Percentiles rank a stretch among this genome's conserved stretches.
phyloP scores from a whole-genome alignment of 768 basidiomycete genomes.

The Trametes meyenii region DNA sequence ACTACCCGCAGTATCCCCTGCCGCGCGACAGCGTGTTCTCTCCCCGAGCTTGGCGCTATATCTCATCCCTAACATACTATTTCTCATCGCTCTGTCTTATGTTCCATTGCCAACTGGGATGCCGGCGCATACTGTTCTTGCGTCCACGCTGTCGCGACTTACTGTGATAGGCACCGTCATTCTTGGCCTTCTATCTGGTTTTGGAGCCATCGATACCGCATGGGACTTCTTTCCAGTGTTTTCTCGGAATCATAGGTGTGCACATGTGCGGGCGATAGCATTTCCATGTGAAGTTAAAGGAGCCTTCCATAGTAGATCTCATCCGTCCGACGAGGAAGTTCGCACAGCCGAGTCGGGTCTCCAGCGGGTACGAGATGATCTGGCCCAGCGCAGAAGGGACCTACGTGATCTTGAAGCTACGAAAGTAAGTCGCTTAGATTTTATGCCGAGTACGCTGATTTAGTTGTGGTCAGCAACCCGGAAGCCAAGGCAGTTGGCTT shows the following conservation, averaged over 20 bases:
- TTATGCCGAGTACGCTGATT: not conserved
- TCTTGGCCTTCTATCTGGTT: slow-evolving; percentile 80
- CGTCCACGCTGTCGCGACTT: slow-evolving; percentile 59
- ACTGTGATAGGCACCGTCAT: slow-evolving; percentile 77
- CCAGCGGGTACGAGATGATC: slow-evolving; percentile 60
- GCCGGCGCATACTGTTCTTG: slow-evolving; percentile 38
- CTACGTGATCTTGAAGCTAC: slow-evolving; percentile 35
- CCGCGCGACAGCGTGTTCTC: slow-evolving; percentile 35
- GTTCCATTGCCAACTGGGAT: slow-evolving; percentile 62
- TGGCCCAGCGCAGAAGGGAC: slow-evolving; percentile 44
- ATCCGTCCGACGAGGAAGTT: slow-evolving; percentile 55
- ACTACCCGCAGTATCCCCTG: slow-evolving; percentile 16
- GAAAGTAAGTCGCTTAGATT: slow-evolving; percentile 25
- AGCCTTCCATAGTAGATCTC: slow-evolving; percentile 3
- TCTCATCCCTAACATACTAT: slow-evolving; percentile 48
- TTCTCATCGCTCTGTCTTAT: slow-evolving; percentile 59
- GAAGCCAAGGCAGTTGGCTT: slow-evolving; percentile 42
- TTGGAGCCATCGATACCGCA: slow-evolving; percentile 70
- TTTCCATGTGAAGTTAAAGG: not conserved
- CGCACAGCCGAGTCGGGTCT: slow-evolving; percentile 59
- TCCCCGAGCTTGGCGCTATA: slow-evolving; percentile 42
- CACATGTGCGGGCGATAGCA: not conserved
- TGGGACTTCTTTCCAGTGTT: slow-evolving; percentile 60
- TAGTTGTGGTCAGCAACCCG: slow-evolving; percentile 15
- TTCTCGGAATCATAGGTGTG: slow-evolving; percentile 33